Base-by-base conservation (phyloP, 2,329 filamentous ascomycete species). In the Scortechinia acanthostroma region DNA sequence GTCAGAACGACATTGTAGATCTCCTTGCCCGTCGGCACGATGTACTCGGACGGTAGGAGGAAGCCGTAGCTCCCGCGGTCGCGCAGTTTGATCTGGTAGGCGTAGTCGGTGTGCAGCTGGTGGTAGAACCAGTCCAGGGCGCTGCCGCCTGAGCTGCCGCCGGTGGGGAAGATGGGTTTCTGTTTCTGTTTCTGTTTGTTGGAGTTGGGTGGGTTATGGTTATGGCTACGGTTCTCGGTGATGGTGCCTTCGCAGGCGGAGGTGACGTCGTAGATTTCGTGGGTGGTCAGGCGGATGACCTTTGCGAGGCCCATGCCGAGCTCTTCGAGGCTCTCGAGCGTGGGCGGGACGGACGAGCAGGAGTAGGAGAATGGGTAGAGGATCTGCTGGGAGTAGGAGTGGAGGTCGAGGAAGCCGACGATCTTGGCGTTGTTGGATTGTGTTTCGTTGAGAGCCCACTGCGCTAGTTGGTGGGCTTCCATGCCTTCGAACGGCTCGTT, bases 121-220 rank as follows among this genome's bases (percentile, higher is more conserved):
- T 80, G 74, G 54, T 84, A 83, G 62, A 86, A 84, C 69, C 73
- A 85, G 55, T 85, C 81, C 17, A 86, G 60, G 1, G 77, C 77
- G 45, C 74, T 80, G 15, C 81, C 81, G 33, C 80, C 80, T 13
- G 35, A 10, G 2, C 73, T 70, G 3, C 64, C 69, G 50, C 79
- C 74, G 43, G 77, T 70, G 42, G 70, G 65, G 2, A 30, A 68
- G 17, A 71, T 64, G 4, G 66, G 22, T 56, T 55, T 19, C 52
- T 50, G 13, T 55, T 51, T 28, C 59, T 60, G 44, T 58, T 54
- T 33, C 57, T 55, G 25, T 59, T 60, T 4, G 45, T 22, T 19
- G 42, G 42, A 47, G 47, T 21, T 58, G 50, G 22, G n/a, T n/a
- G n/a, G n/a, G n/a, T n/a, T n/a, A n/a, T n/a, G n/a, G n/a, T n/a